Evolutionary conservation across 2,329 filamentous ascomycete genomes (phyloP).

Genomic region (Arthrobotrys iridis): DNA sequence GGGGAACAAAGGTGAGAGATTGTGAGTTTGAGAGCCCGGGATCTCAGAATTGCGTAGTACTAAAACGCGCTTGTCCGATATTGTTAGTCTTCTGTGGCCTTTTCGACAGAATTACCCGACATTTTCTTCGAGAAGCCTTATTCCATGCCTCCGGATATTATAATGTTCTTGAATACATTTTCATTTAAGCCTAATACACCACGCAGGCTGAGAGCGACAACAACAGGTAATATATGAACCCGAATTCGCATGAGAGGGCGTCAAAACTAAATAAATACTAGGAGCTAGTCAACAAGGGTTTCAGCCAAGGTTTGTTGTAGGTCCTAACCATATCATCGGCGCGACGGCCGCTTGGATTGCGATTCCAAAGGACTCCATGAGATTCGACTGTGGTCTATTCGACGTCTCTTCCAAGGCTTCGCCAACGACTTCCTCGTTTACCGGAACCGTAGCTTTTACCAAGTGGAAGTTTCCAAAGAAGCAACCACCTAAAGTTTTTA

Average conservation of each 20-base stretch:
- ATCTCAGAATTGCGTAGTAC: background rate
- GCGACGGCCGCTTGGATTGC: slow-evolving; percentile 29
- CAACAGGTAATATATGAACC: background rate
- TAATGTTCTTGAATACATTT: slow-evolving; percentile 21
- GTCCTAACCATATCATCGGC: background rate
- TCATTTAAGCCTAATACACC: background rate
- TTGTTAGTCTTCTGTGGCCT: background rate
- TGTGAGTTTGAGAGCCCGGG: background rate
- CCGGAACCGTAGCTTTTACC: slow-evolving; percentile 27
- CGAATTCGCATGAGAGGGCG: background rate
- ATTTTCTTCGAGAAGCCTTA: slow-evolving; percentile 37
- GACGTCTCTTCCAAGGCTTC: slow-evolving; percentile 17
- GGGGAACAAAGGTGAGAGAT: slow-evolving; percentile 1
- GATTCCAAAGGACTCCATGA: slow-evolving; percentile 25
- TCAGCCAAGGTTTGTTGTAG: background rate
- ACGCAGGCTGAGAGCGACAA: slow-evolving; percentile 5
- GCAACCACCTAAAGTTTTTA: slow-evolving; percentile 28
- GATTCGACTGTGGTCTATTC: slow-evolving; percentile 37
- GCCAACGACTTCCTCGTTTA: background rate
- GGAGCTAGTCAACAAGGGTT: slow-evolving; percentile 35
- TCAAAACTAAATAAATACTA: background rate
- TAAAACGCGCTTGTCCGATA: background rate
- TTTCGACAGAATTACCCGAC: background rate
- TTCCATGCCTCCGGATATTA: slow-evolving; percentile 41
- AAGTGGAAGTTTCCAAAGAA: slow-evolving; percentile 49